Evolutionary conservation across 495 filamentous ascomycete genomes (phyloP).

Genomic region (Tetracladium setigerum): DNA sequence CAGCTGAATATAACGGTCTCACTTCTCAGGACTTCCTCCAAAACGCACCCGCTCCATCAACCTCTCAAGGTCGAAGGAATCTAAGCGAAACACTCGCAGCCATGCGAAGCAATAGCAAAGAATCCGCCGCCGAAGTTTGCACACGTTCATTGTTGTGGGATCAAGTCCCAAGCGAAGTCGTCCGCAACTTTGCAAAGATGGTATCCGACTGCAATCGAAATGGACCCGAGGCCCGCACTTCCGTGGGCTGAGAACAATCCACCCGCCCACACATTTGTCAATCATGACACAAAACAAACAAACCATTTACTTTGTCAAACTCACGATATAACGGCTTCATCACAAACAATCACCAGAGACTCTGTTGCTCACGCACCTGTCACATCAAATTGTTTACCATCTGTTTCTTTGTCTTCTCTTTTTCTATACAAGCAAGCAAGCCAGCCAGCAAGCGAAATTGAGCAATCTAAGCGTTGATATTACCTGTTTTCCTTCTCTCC

Average conservation of each 20-base stretch:
- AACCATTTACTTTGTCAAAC: too few relatives aligned
- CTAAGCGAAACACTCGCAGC: constrained; percentile 77
- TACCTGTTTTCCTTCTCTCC: constrained; percentile 13
- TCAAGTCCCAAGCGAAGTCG: constrained; percentile 83
- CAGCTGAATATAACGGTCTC: constrained; percentile 84
- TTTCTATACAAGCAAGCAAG: constrained; percentile 29
- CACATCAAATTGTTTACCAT: constrained; percentile 2
- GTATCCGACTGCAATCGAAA: constrained; percentile 48
- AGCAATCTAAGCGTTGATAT: constrained; percentile 15
- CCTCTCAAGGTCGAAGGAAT: constrained; percentile 54
- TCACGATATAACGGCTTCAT: constrained; percentile 21
- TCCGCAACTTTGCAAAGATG: constrained; percentile 86
- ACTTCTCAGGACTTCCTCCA: constrained; percentile 61
- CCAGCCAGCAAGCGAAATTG: constrained; percentile 37
- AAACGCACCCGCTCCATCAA: constrained; percentile 34
- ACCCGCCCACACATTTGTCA: background rate
- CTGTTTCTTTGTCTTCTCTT: constrained; percentile 22
- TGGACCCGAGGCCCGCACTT: constrained; percentile 9
- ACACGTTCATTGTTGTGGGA: constrained; percentile 92
- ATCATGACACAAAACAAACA: background rate
- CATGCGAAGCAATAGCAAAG: constrained; percentile 61
- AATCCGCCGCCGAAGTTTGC: constrained; percentile 77
- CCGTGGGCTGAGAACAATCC: constrained; percentile 7
- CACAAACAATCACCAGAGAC: constrained; percentile 20
- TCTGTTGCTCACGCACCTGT: constrained; percentile 24